These are phyloP conservation scores for Venturia effusa DNA, from an alignment of 2,329 filamentous ascomycete species.

Conservation along the genomic window DNA sequence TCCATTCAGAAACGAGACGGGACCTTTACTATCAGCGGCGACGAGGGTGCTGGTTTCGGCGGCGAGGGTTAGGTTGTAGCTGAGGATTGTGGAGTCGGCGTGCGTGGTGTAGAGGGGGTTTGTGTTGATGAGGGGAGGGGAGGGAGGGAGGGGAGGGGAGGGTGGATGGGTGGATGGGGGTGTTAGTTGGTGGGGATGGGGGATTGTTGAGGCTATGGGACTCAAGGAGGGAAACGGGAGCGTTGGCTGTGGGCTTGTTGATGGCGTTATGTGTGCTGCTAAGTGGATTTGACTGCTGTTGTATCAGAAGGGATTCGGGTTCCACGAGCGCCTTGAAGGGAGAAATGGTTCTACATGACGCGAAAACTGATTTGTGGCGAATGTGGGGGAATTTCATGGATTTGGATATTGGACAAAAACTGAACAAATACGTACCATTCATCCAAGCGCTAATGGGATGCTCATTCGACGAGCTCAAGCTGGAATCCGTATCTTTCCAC, in stretches of 20 bases:
- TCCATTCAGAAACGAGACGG: background rate
- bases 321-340: no score
- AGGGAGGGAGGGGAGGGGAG: conserved; percentile 1
- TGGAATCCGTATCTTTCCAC: conserved; percentile 5
- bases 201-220: background rate
- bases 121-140: conserved; percentile 5
- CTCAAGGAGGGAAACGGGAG: background rate
- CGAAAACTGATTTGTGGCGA: no score
- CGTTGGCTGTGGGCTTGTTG: background rate
- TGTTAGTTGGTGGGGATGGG: background rate
- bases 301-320: background rate
- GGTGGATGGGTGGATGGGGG: background rate
- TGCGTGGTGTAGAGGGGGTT: background rate
- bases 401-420: no score
- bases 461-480: background rate
- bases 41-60: background rate
- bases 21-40: background rate
- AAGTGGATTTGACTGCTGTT: no score
- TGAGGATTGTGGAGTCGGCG: background rate
- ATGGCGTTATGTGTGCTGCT: background rate
- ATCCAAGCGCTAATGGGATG: conserved; percentile 3
- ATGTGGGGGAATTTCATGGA: no score
- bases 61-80: conserved; percentile 7
- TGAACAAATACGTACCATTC: background rate
- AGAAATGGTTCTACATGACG: no score